Base-by-base conservation (phyloP, 306 rosid species). In the Chamaecrista fasciculata region DNA sequence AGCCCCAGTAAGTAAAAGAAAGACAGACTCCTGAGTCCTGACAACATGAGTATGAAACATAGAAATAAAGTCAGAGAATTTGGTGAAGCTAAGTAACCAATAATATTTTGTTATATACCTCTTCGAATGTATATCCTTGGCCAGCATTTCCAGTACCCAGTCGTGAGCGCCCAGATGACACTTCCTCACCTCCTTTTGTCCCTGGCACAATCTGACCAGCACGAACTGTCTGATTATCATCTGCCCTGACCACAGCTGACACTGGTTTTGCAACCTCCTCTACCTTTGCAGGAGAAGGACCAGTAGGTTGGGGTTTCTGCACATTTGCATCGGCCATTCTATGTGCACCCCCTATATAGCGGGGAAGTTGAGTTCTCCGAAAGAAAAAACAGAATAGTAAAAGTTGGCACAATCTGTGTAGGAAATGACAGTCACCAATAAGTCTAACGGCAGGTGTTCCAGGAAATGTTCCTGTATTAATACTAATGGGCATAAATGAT, bases 371-470 rank as follows among this genome's bases (percentile, higher is more conserved):
- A 2, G 89, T 69, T 64, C 99, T 84, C 26, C 97, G 88, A 77
- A 94, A 94, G 97, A 94, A 94, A 80, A 89, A 94, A 79, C 99
- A 94, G 79, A 94, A 94, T 53, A 94, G 95, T 83, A 94, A 76
- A 71, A 94, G 95, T 80, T 94, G 99, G 83, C 99, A 94, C 34
- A 94, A 80, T 67, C 99, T 80, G 72, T 94, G 99, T 67, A 94
- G 92, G 86, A 94, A 94, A 80, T 94, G 97, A 59, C 99, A 91
- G 76, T 94, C 99, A 74, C 99, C 99, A 58, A 94, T 89, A 66
- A 94, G 96, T 84, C 99, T 85, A 59, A 94, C 99, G 6, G 99
- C 99, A 33, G 99, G 99, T 73, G 99, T 94, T 73, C 99, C 99
- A 28, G 99, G 99, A 78, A 94, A 94, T 25, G 99, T 94, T 84